A percentile compares a stretch with the other conserved stretches of the same genome.
Conservation (phyloP, 495 filamentous ascomycete genomes). For the Penicillium dipodomyicola region DNA sequence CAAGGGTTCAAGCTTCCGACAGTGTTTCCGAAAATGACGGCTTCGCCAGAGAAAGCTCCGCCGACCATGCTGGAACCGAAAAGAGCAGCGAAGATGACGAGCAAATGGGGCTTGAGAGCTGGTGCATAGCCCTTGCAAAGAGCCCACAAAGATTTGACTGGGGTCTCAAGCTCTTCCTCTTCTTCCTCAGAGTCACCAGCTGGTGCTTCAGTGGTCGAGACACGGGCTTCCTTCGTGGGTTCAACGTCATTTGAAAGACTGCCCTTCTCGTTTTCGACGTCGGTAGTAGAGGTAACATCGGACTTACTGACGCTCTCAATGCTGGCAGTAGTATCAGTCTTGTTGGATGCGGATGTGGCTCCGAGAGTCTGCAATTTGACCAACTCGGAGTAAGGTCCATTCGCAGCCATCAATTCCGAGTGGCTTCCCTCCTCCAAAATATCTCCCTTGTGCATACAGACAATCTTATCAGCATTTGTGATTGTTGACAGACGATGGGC, state of each 20-base stretch:
- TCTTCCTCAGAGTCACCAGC: constrained; percentile 16
- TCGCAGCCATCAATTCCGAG: constrained; percentile 34
- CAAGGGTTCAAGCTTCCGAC: constrained; percentile 48
- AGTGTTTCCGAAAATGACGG: constrained; percentile 54
- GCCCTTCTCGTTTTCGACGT: constrained; percentile 24
- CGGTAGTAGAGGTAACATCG: constrained; percentile 26
- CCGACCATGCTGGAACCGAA: constrained; percentile 45
- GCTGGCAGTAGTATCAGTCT: constrained; percentile 21
- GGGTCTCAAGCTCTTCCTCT: constrained; percentile 32
- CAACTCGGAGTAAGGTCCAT: constrained; percentile 47
- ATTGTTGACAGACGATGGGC: constrained; percentile 50
- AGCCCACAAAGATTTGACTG: constrained; percentile 33
- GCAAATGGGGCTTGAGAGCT: constrained; percentile 36
- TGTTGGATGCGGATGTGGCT: constrained; percentile 25
- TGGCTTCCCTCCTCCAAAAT: constrained; percentile 58
- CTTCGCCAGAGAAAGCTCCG: constrained; percentile 48
- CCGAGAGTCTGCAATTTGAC: constrained; percentile 42
- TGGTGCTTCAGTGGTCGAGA: constrained; percentile 19
- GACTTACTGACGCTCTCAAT: constrained; percentile 27
- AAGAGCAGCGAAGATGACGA: constrained; percentile 38
- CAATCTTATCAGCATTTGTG: constrained; percentile 63
- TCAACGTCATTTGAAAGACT: constrained; percentile 17
- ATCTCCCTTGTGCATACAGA: constrained; percentile 55
- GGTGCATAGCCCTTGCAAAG: constrained; percentile 34
- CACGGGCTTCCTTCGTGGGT: constrained; percentile 19